Evolutionary conservation across 1,284 basidiomycete species (phyloP), one percentile per base, ranked within the genome.

Genomic region (Golubevia sp.): DNA sequence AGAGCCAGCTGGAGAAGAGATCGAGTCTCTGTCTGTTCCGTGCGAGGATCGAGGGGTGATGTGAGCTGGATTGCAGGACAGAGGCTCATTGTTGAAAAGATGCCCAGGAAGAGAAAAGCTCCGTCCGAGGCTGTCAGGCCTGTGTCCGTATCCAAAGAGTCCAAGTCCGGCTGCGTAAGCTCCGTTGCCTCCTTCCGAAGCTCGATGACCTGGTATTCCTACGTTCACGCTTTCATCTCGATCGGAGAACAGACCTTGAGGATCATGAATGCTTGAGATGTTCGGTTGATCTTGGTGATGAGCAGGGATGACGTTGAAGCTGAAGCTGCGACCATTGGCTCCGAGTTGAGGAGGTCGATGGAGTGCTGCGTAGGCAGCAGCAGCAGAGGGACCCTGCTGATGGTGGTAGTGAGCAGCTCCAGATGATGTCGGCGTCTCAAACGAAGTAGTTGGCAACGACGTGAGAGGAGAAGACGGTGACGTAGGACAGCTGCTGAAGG

Each of bases 31-130:
- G 38, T 44, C 38, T 44, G 38, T 44, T 13, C 38, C 38, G 38
- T 44, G 18, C 11, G 11, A 8, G 18, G 38, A 44, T 44, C 38
- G 38, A 15, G 57, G 57, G 23, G 57, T 58, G 57, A 58, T 58
- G 38, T 52, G 30, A 26, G 34, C 38, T 23, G 57, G 57, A 49
- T 58, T 58, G 44, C 57, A 58, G 18, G 57, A 58, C 20, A 58
- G 38, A 15, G 23, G 49, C 5, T 48, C 57, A 49, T 58, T 49
- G 59, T 49, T 34, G 59, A 55, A n/a, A 18, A n/a, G 13, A 23
- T 26, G 27, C 30, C 53, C 5, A 55, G 34, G 52, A 20, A 24
- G 21, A 27, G 25, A 53, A 15, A 18, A 11, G 50, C 38, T 44
- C 18, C 38, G 11, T 44, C 38, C 38, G 18, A 44, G 38, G 18